Conservation (phyloP, 768 basidiomycete species). For the Lactarius sanguifluus region DNA sequence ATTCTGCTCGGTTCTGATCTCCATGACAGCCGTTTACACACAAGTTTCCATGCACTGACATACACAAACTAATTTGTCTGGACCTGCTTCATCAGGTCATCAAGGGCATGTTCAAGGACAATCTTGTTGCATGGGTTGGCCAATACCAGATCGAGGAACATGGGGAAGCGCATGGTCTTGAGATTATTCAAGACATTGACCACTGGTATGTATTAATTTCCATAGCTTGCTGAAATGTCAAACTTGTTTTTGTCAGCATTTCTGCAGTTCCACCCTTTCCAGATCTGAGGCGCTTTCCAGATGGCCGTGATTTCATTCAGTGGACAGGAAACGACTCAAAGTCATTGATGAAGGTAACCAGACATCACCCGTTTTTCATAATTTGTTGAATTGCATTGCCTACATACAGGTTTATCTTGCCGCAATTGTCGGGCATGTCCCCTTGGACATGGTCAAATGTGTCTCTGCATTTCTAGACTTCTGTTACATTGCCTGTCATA, state of each 20-base stretch:
- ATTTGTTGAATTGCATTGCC: too few species aligned
- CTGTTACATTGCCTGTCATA: too few species aligned
- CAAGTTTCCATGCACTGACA: too few species aligned
- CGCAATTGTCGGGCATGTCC: slow-evolving; percentile 37
- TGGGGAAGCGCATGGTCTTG: background rate
- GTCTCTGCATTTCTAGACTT: slow-evolving; percentile 21
- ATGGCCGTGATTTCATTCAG: slow-evolving; percentile 20
- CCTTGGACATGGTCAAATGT: slow-evolving; percentile 33
- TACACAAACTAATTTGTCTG: background rate
- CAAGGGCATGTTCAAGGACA: too few species aligned
- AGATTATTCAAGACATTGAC: background rate
- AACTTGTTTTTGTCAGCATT: background rate
- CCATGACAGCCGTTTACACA: background rate
- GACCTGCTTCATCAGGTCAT: background rate
- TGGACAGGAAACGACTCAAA: slow-evolving; percentile 44
- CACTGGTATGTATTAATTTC: background rate
- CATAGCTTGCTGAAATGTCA: too few species aligned
- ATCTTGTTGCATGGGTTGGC: background rate
- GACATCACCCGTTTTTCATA: too few species aligned
- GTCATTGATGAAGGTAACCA: slow-evolving; percentile 37
- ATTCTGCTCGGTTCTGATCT: too few species aligned
- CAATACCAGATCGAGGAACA: background rate
- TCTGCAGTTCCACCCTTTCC: too few species aligned
- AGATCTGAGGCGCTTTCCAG: too few species aligned
- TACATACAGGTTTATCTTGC: slow-evolving; percentile 33